A percentile compares a stretch with the other conserved stretches of the same genome.
Evolutionary conservation across 2,329 filamentous ascomycete genomes (phyloP).

Genomic region (Pseudopyricularia cyperi): DNA sequence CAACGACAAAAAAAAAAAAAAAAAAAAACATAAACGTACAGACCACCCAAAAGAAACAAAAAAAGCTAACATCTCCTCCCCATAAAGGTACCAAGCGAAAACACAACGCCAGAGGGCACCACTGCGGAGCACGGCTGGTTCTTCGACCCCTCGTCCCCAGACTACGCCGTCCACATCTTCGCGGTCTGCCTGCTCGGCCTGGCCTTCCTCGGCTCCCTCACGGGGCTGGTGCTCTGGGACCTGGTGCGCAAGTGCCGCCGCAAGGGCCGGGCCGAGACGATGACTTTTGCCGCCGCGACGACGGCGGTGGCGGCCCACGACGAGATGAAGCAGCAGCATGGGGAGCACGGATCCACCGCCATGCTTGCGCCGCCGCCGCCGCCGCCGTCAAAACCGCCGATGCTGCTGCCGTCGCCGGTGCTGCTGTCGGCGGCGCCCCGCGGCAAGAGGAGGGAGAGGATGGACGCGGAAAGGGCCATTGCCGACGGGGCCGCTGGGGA

Average conservation of each 20-base stretch:
- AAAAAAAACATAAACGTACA: no score
- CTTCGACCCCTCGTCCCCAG: background rate
- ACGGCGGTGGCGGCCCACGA: background rate
- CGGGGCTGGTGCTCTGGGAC: background rate
- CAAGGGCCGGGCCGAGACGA: background rate
- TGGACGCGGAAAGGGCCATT: no score
- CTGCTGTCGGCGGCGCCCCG: no score
- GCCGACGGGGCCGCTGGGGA: no score
- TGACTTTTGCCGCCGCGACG: background rate
- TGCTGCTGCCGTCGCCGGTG: no score
- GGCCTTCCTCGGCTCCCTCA: background rate
- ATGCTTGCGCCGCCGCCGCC: no score
- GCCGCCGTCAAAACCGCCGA: no score
- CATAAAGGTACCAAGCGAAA: background rate
- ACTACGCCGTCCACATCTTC: background rate
- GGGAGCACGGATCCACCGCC: no score
- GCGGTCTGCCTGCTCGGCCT: background rate
- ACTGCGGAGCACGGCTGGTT: background rate
- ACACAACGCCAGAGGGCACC: background rate
- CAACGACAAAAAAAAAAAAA: no score
- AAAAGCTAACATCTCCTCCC: background rate
- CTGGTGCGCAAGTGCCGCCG: background rate
- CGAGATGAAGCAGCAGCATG: background rate
- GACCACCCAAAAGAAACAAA: no score
- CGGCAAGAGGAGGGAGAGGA: no score